phyloP scores from a whole-genome alignment of 192 early-diverging fungal genomes.

The Entomortierella chlamydospora region DNA sequence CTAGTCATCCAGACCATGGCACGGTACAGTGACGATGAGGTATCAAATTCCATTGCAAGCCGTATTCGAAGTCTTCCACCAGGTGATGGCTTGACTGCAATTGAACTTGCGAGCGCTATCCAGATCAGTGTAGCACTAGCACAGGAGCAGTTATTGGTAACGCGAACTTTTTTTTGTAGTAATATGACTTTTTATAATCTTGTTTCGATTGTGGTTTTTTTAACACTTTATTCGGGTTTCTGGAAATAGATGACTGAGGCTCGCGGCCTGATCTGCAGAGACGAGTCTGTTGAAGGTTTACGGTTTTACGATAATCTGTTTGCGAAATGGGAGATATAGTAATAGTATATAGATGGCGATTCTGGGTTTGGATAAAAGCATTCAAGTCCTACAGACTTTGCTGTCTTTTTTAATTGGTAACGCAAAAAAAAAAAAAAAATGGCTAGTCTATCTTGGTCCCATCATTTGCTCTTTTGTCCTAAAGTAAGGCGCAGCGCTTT shows the following conservation, averaged over 20 bases:
- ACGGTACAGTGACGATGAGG: conserved; percentile 72
- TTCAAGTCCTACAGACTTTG: too few species aligned
- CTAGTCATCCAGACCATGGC: conserved; percentile 74
- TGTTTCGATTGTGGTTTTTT: not conserved
- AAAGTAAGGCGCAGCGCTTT: conserved; percentile 50
- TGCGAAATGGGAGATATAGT: conserved; percentile 42
- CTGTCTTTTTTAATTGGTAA: not conserved
- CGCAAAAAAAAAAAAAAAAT: too few species aligned
- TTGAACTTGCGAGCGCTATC: conserved; percentile 73
- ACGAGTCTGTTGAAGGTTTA: conserved; percentile 88
- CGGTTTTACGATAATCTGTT: conserved; percentile 84
- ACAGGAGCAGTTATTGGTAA: conserved; percentile 76
- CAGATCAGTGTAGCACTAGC: conserved; percentile 73
- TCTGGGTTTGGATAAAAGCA: too few species aligned
- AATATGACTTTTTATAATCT: too few species aligned
- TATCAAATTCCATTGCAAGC: conserved; percentile 64
- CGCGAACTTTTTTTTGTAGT: too few species aligned
- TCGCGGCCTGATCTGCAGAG: conserved; percentile 84
- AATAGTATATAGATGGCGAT: not conserved
- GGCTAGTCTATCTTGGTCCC: conserved; percentile 16
- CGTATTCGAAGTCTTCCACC: conserved; percentile 31
- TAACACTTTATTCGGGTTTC: not conserved
- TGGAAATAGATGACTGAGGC: conserved; percentile 75
- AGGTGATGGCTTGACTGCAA: conserved; percentile 70
- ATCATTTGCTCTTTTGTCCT: conserved; percentile 53